Base-by-base conservation (phyloP, 805 yeast genomes). In the Ogataea chonburiensis region DNA sequence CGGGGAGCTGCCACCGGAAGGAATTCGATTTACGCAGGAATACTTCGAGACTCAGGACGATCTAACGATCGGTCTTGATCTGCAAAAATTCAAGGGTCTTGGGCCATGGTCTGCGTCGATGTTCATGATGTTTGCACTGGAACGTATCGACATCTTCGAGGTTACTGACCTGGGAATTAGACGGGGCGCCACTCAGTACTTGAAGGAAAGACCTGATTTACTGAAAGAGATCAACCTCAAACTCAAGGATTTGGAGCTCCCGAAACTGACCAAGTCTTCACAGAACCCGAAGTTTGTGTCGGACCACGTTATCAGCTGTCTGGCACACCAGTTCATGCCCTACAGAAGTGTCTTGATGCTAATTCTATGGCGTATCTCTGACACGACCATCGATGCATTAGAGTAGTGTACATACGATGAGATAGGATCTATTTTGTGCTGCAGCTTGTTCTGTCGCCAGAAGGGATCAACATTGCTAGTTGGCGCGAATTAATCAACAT, bases 101-200 rank as follows among this genome's bases (percentile, higher is more conserved):
- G 94, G 93, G 0, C 70, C 71, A 2, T 89, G 98, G 98, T 77
- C 88, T 4, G 89, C 93, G 0, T 83, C 82, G 37, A 89, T 89
- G 96, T 89, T 87, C 58, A 60, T 85, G 12, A 53, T 81, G 15
- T 86, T 86, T 53, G 82, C 84, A 1, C 61, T 88, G 28, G 71
- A 70, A 17, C 70, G 85, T 38, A 54, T 75, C 53, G 80, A 89
- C 55, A 75, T 86, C 0, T 86, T 86, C 56, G 81, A 93, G 5
- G 64, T 74, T 5, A 86, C 79, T 13, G 97, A 89, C 60, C 61
- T 89, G 30, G 97, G 96, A 1, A 74, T 89, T 2, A 87, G 89
- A 20, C 66, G 95, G 44, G 97, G 97, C 0, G 74, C 81, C 40
- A 73, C 86, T 0, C 57, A 68, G 18, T 89, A 86, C 58, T 55